These are phyloP conservation scores for Mycena metata DNA, from an alignment of 768 basidiomycete genomes.

Conservation along the genomic window DNA sequence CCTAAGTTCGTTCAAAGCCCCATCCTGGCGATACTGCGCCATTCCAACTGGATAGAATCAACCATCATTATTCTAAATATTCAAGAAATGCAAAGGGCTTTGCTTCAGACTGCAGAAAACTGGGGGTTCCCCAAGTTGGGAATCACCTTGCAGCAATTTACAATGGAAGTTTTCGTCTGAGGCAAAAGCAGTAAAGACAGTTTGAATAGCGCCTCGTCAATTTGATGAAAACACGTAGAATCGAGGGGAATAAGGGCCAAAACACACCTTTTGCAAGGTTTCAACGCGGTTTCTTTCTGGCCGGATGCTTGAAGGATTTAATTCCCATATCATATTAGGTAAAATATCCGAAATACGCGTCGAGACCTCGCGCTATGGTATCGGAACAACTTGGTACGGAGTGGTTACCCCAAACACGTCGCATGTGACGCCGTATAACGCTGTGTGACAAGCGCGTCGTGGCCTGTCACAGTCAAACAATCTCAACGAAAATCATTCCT, in stretches of 20 bases:
- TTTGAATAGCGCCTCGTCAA: not conserved
- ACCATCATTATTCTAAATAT: not conserved
- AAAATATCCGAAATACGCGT: not conserved
- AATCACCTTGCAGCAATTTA: not conserved
- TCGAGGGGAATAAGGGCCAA: not conserved
- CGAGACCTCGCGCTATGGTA: not conserved
- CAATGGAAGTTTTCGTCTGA: not conserved
- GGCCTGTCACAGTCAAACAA: not conserved
- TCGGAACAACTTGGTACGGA: not conserved
- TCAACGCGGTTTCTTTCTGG: not conserved
- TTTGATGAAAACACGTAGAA: not conserved
- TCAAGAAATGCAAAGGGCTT: slow-evolving; percentile 7
- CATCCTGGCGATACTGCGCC: slow-evolving; percentile 3
- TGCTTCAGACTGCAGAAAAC: slow-evolving; percentile 14
- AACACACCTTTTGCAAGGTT: slow-evolving; percentile 4
- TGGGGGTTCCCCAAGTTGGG: slow-evolving; percentile 7
- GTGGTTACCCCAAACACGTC: not conserved
- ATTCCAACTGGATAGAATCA: too few relatives aligned
- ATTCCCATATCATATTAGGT: not conserved
- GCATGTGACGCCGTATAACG: slow-evolving; percentile 3
- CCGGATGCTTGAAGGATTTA: not conserved
- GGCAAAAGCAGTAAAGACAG: not conserved
- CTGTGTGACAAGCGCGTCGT: slow-evolving; percentile 2
- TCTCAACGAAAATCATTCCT: slow-evolving; percentile 2
- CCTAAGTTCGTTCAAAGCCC: slow-evolving; percentile 12